Evolutionary conservation across 2,329 filamentous ascomycete species (phyloP), one percentile per base, ranked within the genome.

Genomic region (Alternaria ventricosa): DNA sequence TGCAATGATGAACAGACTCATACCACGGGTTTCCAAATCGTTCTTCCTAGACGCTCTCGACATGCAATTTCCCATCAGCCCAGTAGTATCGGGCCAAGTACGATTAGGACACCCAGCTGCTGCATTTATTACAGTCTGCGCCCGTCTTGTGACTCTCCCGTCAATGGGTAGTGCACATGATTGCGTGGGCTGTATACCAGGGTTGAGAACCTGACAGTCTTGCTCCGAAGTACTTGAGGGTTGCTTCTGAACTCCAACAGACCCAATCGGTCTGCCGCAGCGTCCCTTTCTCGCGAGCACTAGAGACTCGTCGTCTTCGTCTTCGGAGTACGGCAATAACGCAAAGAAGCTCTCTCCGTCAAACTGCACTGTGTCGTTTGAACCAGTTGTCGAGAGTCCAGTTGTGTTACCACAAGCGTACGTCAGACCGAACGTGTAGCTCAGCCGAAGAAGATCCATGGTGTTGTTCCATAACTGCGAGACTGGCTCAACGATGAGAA

Each of bases 371-470:
- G 36, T 41, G 15, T 0, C 0, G 1, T 41, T 2, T 1, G 33
- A 6, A 3, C 4, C 5, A 10, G 0, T 1, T 18, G 36, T 3
- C 15, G 36, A 1, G 0, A 41, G 8, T 11, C 36, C n/a, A 2
- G 36, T 41, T 6, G 15, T 18, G 0, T 41, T 41, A 9, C 36
- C n/a, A 2, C 36, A 41, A 0, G 36, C 15, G 36, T 18, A 41
- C 0, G 36, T 41, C 4, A 41, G 15, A 18, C 36, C 36, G 2
- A 41, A 41, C 0, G 36, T 41, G 36, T 41, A 41, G n/a, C 36
- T 41, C n/a, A 18, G 3, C 10, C 36, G 33, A 5, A n/a, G 5
- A 18, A 10, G 4, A 3, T 41, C 4, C 15, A 41, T 1, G 0
- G 33, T 41, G 0, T 10, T 11, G 5, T 41, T 41, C 2, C 36